Base-by-base conservation (phyloP, 768 basidiomycete genomes). In the Lactifluus piperatus region DNA sequence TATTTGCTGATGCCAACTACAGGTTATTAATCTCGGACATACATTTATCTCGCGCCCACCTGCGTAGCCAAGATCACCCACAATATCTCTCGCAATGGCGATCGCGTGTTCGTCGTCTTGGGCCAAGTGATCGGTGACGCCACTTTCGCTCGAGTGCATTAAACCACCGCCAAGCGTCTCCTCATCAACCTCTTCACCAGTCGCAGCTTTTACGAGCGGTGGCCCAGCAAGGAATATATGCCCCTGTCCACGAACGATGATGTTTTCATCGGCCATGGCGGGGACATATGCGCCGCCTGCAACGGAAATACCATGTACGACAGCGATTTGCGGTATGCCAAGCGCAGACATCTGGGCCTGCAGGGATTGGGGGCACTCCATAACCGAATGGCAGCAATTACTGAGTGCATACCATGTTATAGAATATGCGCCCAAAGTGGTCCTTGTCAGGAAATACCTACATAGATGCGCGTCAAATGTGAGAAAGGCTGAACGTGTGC, bases 351-450 rank as follows among this genome's bases (percentile, higher is more conserved):
- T 88, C 77, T 92, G 91, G 5, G 90, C 89, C 88, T 91, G 66
- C 22, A 44, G 52, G 16, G 22, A 8, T 34, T 8, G 18, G 22
- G 32, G 22, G 24, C 11, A 7, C n/a, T 5, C 22, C 9, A 14
- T 32, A 32, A 11, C 18, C 41, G 30, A 36, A 7, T 13, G 44
- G 10, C 10, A 3, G 5, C 4, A 43, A 54, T 30, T n/a, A 50
- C 43, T n/a, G 22, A 43, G 39, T 9, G 37, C 76, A 48, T 57
- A 87, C 93, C 92, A 95, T 95, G 67, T 97, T 97, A 71, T 94
- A 97, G 74, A 97, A 97, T 68, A 97, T 95, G 5, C 94, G 81
- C 4, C 94, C 94, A 66, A 97, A 97, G 69, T 97, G 92, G 63
- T 95, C 88, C 70, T 85, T 90, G 75, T 97, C 94, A 5, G 94